Evolutionary conservation across 495 filamentous ascomycete species (phyloP).

Genomic region (Glarea lozoyensis): DNA sequence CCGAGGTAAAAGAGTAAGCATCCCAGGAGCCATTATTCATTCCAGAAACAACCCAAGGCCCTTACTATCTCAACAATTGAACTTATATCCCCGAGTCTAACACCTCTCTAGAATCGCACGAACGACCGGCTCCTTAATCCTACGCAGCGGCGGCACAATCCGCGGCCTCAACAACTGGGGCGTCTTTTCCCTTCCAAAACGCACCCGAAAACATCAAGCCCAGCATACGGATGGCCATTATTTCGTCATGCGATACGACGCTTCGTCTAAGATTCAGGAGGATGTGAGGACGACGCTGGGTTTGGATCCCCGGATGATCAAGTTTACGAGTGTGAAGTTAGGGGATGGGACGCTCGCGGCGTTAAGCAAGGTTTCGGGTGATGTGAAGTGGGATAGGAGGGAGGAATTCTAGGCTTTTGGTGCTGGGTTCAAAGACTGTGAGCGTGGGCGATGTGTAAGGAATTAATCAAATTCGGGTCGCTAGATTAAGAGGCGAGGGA

Average conservation of each 20-base stretch:
- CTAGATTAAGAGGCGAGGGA: background rate
- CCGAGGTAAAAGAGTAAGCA: conserved; percentile 89
- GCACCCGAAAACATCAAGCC: conserved; percentile 66
- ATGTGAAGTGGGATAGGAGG: conserved; percentile 15
- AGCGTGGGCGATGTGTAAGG: too few relatives aligned
- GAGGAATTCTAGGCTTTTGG: conserved; percentile 13
- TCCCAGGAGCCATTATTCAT: background rate
- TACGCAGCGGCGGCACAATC: conserved; percentile 79
- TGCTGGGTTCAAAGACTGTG: background rate
- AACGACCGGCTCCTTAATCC: conserved; percentile 74
- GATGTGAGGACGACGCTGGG: conserved; percentile 62
- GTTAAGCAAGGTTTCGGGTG: conserved; percentile 11
- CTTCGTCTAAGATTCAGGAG: conserved; percentile 58
- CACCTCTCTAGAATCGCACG: conserved; percentile 62
- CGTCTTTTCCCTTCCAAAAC: conserved; percentile 69
- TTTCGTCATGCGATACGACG: conserved; percentile 95
- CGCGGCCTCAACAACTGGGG: conserved; percentile 95
- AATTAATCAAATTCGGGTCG: too few relatives aligned
- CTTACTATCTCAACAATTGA: background rate
- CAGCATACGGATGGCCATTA: conserved; percentile 80
- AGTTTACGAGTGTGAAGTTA: conserved; percentile 77
- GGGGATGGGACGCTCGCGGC: conserved; percentile 66
- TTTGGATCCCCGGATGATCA: conserved; percentile 87
- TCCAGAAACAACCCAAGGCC: background rate
- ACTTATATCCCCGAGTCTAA: conserved; percentile 4